Evolutionary conservation across 441 rosid species (phyloP).

Genomic region (Pelargonium cotyledonis): DNA sequence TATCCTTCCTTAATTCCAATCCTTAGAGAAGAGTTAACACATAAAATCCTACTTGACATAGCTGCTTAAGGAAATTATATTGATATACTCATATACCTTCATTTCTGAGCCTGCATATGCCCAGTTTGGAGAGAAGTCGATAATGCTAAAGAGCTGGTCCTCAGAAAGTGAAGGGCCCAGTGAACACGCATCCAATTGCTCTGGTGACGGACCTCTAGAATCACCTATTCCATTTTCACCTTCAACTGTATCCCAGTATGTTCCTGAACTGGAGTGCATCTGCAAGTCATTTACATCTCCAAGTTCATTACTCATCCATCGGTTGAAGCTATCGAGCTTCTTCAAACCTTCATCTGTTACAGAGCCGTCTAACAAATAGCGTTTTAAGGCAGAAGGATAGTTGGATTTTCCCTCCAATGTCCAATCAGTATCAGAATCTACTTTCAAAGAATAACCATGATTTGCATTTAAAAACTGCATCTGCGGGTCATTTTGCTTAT

Average conservation of each 20-base stretch:
- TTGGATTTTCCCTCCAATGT: slow-evolving; percentile 43
- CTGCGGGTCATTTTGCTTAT: slow-evolving; percentile 18
- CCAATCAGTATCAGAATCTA: slow-evolving; percentile 28
- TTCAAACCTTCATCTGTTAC: slow-evolving; percentile 55
- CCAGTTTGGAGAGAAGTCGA: slow-evolving; percentile 79
- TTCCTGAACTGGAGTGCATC: slow-evolving; percentile 43
- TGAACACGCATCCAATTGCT: slow-evolving; percentile 46
- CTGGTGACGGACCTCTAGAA: slow-evolving; percentile 41
- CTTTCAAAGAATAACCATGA: slow-evolving; percentile 19
- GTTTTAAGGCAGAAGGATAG: slow-evolving; percentile 39
- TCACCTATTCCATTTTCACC: slow-evolving; percentile 45
- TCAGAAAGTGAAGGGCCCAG: slow-evolving; percentile 63
- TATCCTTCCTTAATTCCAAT: background rate
- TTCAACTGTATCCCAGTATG: slow-evolving; percentile 64
- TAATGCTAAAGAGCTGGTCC: slow-evolving; percentile 72
- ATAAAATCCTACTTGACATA: slow-evolving; percentile 8
- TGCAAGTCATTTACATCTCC: slow-evolving; percentile 67
- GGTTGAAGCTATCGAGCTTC: slow-evolving; percentile 85
- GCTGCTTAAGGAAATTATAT: background rate
- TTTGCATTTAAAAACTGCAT: slow-evolving; percentile 31
- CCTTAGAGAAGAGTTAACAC: background rate
- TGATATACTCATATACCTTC: slow-evolving; percentile 38
- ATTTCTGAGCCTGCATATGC: slow-evolving; percentile 45
- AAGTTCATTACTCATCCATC: slow-evolving; percentile 92
- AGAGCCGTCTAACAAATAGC: slow-evolving; percentile 40